Conservation (phyloP, 1,284 basidiomycete species). For the Naganishia sp. region DNA sequence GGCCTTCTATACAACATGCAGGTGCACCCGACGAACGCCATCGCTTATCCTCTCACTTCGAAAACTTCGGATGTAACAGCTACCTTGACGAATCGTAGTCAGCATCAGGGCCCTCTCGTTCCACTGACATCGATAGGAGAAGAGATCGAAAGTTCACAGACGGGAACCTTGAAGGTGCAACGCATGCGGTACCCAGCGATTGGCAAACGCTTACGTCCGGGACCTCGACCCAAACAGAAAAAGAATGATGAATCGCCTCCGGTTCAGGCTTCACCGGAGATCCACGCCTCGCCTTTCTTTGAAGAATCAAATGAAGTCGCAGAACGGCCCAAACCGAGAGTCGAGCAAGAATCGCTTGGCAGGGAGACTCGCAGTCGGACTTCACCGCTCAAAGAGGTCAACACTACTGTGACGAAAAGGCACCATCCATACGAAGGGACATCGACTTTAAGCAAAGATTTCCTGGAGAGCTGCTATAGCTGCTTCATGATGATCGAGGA, state of each 20-base stretch:
- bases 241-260: not conserved
- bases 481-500: slow-evolving; percentile 42
- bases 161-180: slow-evolving; percentile 29
- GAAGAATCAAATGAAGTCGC: not conserved
- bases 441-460: slow-evolving; percentile 31
- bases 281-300: not conserved
- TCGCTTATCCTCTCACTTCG: not conserved
- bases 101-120: not conserved
- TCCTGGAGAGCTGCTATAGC: slow-evolving; percentile 42
- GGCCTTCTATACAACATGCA: not conserved
- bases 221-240: slow-evolving; percentile 40
- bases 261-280: not conserved
- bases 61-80: not conserved
- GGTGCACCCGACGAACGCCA: not conserved
- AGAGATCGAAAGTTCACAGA: slow-evolving; percentile 2
- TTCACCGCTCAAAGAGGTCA: not conserved
- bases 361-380: not conserved
- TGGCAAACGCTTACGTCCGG: slow-evolving; percentile 42
- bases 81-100: too few species aligned
- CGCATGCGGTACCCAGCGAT: slow-evolving; percentile 39
- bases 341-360: not conserved
- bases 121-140: slow-evolving; percentile 20
- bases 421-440: slow-evolving; percentile 6
- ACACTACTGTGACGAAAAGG: slow-evolving; percentile 12
- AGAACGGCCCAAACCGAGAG: not conserved